These are phyloP conservation scores for Tricholoma saponaceum DNA, from an alignment of 768 basidiomycete species.

Conservation along the genomic window DNA sequence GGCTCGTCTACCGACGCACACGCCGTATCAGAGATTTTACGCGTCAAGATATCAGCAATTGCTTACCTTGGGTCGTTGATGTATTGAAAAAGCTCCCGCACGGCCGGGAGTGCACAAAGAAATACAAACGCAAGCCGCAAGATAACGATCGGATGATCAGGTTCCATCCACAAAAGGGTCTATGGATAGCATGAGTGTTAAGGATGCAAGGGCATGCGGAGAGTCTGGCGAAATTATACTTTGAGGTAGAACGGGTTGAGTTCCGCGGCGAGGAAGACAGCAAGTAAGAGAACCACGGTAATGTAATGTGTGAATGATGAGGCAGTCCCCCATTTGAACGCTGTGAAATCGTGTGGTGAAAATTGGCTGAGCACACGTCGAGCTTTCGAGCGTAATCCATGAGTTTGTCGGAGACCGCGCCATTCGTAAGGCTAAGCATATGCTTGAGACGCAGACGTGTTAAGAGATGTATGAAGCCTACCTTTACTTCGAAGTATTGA, in stretches of 20 bases:
- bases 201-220: background rate
- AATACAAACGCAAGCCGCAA: slow-evolving; percentile 71
- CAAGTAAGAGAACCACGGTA: slow-evolving; percentile 69
- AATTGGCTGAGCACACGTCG: slow-evolving; percentile 79
- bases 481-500: slow-evolving; percentile 86
- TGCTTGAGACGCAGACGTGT: slow-evolving; percentile 10
- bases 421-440: slow-evolving; percentile 69
- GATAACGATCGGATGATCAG: slow-evolving; percentile 83
- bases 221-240: slow-evolving; percentile 32
- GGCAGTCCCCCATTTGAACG: slow-evolving; percentile 85
- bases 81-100: slow-evolving; percentile 80
- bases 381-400: slow-evolving; percentile 75
- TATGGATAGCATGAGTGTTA: slow-evolving; percentile 8
- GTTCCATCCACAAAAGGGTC: slow-evolving; percentile 83
- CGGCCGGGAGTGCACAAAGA: slow-evolving; percentile 83
- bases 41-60: background rate
- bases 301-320: slow-evolving; percentile 69
- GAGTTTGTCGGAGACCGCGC: slow-evolving; percentile 78
- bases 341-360: slow-evolving; percentile 83
- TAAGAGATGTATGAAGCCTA: slow-evolving; percentile 24
- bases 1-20: slow-evolving; percentile 60
- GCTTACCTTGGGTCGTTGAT: slow-evolving; percentile 73
- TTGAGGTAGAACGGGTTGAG: slow-evolving; percentile 88
- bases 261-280: slow-evolving; percentile 80
- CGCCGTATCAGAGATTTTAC: slow-evolving; percentile 4